Evolutionary conservation across 2,329 filamentous ascomycete genomes (phyloP).

Genomic region (Hymenoscyphus occultus): DNA sequence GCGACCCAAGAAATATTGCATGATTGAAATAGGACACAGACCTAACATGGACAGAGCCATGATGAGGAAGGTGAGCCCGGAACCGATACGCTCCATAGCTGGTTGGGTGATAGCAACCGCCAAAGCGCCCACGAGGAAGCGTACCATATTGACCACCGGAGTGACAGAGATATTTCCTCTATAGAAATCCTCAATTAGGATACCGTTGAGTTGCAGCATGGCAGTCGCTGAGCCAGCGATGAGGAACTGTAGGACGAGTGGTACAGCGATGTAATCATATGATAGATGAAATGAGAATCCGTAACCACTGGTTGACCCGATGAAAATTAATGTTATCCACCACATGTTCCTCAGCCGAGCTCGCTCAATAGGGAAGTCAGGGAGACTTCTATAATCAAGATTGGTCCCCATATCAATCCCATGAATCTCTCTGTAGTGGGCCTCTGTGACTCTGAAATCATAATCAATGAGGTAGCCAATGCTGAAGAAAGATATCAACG

Average conservation of each 20-base stretch:
- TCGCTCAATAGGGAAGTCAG: conserved; percentile 29
- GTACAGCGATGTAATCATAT: conserved; percentile 4
- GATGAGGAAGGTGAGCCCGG: conserved; percentile 16
- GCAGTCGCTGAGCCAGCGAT: conserved; percentile 28
- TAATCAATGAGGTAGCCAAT: conserved; percentile 58
- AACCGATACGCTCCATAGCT: conserved; percentile 23
- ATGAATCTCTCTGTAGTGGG: conserved; percentile 41
- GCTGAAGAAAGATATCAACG: conserved; percentile 42
- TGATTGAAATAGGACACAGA: conserved; percentile 12
- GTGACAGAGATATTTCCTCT: conserved; percentile 26
- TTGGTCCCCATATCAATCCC: conserved; percentile 35
- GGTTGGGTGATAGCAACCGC: conserved; percentile 24
- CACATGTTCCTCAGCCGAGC: conserved; percentile 17
- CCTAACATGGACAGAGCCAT: conserved; percentile 13
- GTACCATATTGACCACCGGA: conserved; percentile 35
- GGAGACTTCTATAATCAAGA: conserved; percentile 12
- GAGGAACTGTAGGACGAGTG: conserved; percentile 25
- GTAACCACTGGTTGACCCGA: conserved; percentile 11
- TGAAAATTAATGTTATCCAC: conserved; percentile 18
- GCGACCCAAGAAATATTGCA: conserved; percentile 15
- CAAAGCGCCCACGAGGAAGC: conserved; percentile 32
- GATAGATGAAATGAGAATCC: conserved; percentile 13
- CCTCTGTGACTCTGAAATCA: conserved; percentile 56
- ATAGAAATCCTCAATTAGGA: conserved; percentile 22
- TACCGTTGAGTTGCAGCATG: conserved; percentile 27